phyloP scores from a whole-genome alignment of 83 land plant genomes.

The Diphasiastrum complanatum region DNA sequence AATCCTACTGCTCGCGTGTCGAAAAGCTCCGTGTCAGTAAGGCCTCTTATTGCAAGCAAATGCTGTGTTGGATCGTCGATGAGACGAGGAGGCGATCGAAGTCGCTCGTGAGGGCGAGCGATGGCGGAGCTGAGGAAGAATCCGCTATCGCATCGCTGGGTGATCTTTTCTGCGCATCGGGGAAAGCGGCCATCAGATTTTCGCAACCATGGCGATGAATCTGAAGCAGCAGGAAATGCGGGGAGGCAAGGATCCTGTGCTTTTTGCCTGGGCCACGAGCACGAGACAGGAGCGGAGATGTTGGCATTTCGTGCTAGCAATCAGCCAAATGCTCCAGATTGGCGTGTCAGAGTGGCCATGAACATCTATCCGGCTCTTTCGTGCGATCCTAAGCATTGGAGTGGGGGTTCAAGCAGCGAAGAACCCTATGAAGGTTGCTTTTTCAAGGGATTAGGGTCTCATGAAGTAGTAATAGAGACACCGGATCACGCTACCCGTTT shows the following conservation, averaged over 20 bases:
- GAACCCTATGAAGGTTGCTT: constrained; percentile 4
- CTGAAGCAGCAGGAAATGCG: background rate
- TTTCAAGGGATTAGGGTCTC: constrained; percentile 32
- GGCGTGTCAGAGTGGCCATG: constrained; percentile 38
- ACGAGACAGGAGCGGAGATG: constrained; percentile 37
- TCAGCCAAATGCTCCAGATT: constrained; percentile 22
- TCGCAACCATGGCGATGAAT: background rate
- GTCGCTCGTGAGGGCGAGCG: too few relatives aligned
- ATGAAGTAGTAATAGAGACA: constrained; percentile 42
- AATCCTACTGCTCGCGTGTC: too few relatives aligned
- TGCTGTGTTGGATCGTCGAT: too few relatives aligned
- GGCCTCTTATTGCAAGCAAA: too few relatives aligned
- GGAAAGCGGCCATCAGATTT: constrained; percentile 29
- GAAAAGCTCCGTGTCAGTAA: too few relatives aligned
- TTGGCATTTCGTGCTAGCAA: constrained; percentile 32
- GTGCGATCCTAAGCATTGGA: background rate
- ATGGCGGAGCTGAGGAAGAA: constrained; percentile 29
- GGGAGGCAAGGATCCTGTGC: constrained; percentile 25
- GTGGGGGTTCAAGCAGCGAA: background rate
- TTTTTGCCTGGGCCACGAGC: constrained; percentile 31
- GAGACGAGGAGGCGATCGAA: too few relatives aligned
- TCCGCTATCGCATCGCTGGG: constrained; percentile 24
- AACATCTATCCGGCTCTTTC: constrained; percentile 39
- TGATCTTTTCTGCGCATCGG: constrained; percentile 23
- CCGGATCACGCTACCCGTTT: constrained; percentile 23